Evolutionary conservation across 306 rosid species (phyloP), one percentile per base, ranked within the genome.

Genomic region (Pterocarpus santalinus): DNA sequence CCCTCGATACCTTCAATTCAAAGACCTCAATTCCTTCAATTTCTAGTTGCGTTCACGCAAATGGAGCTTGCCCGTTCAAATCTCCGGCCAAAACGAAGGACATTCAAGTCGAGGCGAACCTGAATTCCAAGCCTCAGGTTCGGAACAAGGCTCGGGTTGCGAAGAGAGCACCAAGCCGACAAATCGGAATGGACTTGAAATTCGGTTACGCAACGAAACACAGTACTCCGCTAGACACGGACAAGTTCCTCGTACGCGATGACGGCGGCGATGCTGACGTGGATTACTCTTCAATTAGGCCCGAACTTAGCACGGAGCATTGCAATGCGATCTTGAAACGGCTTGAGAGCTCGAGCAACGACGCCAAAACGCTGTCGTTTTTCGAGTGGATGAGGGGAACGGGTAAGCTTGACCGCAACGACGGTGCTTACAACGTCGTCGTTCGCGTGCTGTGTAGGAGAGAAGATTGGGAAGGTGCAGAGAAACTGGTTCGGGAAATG

Each of bases 371-470:
- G 53, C 41, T 90, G 84, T 81, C 57, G 57, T 94, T 90, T 81
- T 90, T 89, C 74, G 86, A 89, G 81, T 89, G 91, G 92, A 91
- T 94, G 95, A 89, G 91, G 78, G 85, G 68, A 30, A 79, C 80
- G 30, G 92, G 97, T 52, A 94, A 91, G 58, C 70, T 90, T 43
- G 88, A 86, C 51, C 66, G 79, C 52, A 91, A 91, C 76, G 65
- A 81, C 67, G 75, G 57, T 57, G 95, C 98, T 67, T 92, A 87
- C 78, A 89, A 83, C 76, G 56, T 76, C 0, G 82, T 83, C 10
- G 49, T 90, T 67, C 89, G 97, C 7, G 82, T 89, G 9, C 69
- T 93, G 76, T 81, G 90, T 69, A 86, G 92, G 70, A 85, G 61
- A 41, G 71, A 61, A 61, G 92, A 93, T 22, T 95, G 97, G 97